Evolutionary conservation across 208 protist genomes (phyloP).

Genomic region (Crithidia fasciculata): DNA sequence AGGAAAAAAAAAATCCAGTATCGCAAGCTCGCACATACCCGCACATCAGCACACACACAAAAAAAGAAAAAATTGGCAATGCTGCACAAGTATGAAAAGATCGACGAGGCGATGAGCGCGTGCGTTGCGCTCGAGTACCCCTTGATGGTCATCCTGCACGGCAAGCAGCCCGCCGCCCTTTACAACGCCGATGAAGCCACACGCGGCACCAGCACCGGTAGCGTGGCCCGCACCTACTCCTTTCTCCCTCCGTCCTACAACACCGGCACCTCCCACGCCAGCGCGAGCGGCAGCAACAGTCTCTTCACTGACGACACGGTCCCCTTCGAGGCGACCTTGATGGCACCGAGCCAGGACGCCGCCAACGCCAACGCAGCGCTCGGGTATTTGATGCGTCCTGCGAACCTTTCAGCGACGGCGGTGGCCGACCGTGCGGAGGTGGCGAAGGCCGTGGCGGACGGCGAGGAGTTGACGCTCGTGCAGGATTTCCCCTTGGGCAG

Average conservation of each 20-base stretch:
- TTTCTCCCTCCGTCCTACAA: slow-evolving; percentile 26
- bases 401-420: slow-evolving; percentile 13
- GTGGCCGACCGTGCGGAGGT: slow-evolving; percentile 2
- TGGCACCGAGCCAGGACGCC: slow-evolving; percentile 7
- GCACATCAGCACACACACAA: not conserved
- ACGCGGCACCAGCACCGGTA: not conserved
- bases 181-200: slow-evolving; percentile 29
- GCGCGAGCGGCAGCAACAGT: slow-evolving; percentile 19
- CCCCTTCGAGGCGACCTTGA: slow-evolving; percentile 15
- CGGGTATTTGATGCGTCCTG: slow-evolving; percentile 25
- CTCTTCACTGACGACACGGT: slow-evolving; percentile 26
- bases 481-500: slow-evolving; percentile 32
- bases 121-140: slow-evolving; percentile 38
- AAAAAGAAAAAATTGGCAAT: slow-evolving; percentile 17
- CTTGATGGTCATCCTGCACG: slow-evolving; percentile 42
- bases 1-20: too few relatives aligned
- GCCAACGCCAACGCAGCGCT: slow-evolving; percentile 24
- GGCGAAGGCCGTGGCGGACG: slow-evolving; percentile 23
- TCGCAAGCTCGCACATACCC: too few relatives aligned
- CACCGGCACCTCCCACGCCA: slow-evolving; percentile 5
- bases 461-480: slow-evolving; percentile 29
- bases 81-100: slow-evolving; percentile 43
- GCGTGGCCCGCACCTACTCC: slow-evolving; percentile 1
- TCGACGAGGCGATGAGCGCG: slow-evolving; percentile 52
- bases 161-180: slow-evolving; percentile 10